A percentile compares a stretch with the other conserved stretches of the same genome.
Conservation (phyloP, 2,329 filamentous ascomycete genomes). For the Fusarium fracticaudum region DNA sequence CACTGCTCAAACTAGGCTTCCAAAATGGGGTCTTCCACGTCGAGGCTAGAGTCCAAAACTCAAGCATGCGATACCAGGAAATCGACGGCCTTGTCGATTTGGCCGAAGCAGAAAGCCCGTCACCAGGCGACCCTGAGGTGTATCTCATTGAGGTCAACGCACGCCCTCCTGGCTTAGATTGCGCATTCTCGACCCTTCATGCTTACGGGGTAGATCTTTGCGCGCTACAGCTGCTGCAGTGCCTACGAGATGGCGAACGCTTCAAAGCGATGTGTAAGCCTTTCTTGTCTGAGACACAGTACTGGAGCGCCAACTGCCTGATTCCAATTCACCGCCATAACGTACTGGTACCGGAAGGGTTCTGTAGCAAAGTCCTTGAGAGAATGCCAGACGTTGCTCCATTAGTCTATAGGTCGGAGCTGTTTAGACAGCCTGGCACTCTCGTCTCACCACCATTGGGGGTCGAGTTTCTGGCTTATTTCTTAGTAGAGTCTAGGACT, state of each 20-base stretch:
- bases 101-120: background rate
- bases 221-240: background rate
- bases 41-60: background rate
- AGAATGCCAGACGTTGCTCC: background rate
- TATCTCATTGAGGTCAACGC: background rate
- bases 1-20: background rate
- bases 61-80: background rate
- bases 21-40: background rate
- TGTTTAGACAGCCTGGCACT: background rate
- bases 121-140: background rate
- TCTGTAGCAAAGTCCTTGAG: background rate
- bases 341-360: background rate
- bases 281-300: background rate
- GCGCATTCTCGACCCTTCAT: background rate
- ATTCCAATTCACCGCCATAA: background rate
- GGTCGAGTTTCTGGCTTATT: background rate
- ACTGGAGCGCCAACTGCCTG: background rate
- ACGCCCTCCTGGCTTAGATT: background rate
- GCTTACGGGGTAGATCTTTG: background rate
- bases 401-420: background rate
- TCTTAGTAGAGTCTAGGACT: background rate
- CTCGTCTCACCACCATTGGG: background rate
- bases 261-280: background rate
- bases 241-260: background rate
- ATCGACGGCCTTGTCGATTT: background rate